Percentiles rank a stretch among this genome's conserved stretches.
These are phyloP conservation scores for Saccharomyces hybrid DNA, from an alignment of 1,139 yeast species.

Conservation along the genomic window DNA sequence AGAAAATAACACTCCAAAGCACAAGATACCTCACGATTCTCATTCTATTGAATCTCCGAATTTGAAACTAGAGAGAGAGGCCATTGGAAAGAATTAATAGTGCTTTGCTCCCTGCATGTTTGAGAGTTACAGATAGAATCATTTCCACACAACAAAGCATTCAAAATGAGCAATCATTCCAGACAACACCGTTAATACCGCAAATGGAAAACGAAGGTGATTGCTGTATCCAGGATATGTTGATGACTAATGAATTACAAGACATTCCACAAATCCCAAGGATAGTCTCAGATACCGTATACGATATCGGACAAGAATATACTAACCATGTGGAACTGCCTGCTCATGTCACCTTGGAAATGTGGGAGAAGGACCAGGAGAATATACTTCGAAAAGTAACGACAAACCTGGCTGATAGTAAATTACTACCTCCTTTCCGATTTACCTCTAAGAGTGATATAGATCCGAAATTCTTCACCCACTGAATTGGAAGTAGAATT, in stretches of 20 bases:
- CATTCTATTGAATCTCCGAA: slow-evolving; percentile 9
- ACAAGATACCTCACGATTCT: slow-evolving; percentile 8
- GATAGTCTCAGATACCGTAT: slow-evolving; percentile 4
- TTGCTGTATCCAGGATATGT: slow-evolving; percentile 5
- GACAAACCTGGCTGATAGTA: slow-evolving; percentile 8
- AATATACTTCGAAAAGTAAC: slow-evolving; percentile 12
- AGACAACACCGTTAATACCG: slow-evolving; percentile 10
- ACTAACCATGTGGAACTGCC: slow-evolving; percentile 13
- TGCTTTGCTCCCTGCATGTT: slow-evolving; percentile 28
- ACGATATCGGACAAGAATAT: background rate
- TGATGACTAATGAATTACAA: slow-evolving; percentile 15
- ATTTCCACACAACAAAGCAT: background rate
- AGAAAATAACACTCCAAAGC: slow-evolving; percentile 9
- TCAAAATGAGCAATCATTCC: slow-evolving; percentile 1
- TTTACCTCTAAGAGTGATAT: slow-evolving; percentile 5
- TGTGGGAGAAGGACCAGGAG: slow-evolving; percentile 21
- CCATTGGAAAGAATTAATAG: slow-evolving; percentile 27
- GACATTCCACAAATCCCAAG: slow-evolving; percentile 18
- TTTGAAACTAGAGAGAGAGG: slow-evolving; percentile 23
- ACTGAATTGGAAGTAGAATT: slow-evolving; percentile 7
- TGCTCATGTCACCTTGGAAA: slow-evolving; percentile 15
- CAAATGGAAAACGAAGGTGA: slow-evolving; percentile 3
- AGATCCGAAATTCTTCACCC: background rate
- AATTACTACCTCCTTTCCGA: slow-evolving; percentile 16
- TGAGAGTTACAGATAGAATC: slow-evolving; percentile 12